Base-by-base conservation (phyloP, 2,329 filamentous ascomycete species). In the Xylariaceae sp. region DNA sequence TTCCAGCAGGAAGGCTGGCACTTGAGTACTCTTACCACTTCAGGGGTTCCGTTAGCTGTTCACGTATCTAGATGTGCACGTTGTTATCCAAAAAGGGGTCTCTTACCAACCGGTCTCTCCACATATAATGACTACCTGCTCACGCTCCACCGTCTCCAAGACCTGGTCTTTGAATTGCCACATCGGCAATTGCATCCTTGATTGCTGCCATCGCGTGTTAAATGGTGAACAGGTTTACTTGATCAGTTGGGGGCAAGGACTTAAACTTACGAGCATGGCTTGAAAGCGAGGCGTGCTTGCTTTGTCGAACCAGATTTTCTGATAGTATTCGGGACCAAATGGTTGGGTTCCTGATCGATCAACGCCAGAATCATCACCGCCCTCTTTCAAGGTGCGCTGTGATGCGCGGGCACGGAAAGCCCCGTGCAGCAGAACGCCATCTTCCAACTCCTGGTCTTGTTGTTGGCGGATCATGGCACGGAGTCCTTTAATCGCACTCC, bases 1-100 rank as follows among this genome's bases (percentile, higher is more conserved):
- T 73, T 99, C 94, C 6, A 99, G 79, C 56, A 99, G 84, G 71
- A 95, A 97, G 0, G 92, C 88, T 4, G 94, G 94, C n/a, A 97
- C 88, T 70, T 99, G 94, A 0, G 94, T 99, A 73, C 92, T 97
- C 78, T 99, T 99, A 64, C 94, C 94, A 72, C 87, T 80, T 17
- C 5, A 52, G 37, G 50, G 45, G 52, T n/a, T 50, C 49, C 10
- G 52, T 55, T 44, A 55, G 53, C 11, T 11, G 49, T 39, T 5
- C 18, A 13, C 23, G 23, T 30, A 15, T 30, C 7, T 3, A 51
- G 4, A 51, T 35, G 15, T n/a, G 13, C 30, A 50, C 4, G 48
- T 30, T 8, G 4, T 34, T 35, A 4, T 30, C 7, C 15, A n/a
- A 34, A 30, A 11, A 17, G 34, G n/a, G 34, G 23, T 42, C 15